Evolutionary conservation across 306 rosid species (phyloP), one percentile per base, ranked within the genome.

Genomic region (Inga leiocalycina): DNA sequence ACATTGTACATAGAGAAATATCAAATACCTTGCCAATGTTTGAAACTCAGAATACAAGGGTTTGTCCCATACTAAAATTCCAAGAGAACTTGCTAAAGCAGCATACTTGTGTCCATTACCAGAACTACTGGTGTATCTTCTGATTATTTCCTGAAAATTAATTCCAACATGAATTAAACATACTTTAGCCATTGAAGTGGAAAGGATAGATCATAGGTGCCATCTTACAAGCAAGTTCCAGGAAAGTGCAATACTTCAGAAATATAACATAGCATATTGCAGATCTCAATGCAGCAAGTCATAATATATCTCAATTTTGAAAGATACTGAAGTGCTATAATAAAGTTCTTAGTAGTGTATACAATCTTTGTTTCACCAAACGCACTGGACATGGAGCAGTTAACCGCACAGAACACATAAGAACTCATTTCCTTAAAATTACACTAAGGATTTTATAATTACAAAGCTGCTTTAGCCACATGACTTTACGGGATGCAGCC

Each of bases 31-130:
- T 59, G 94, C 94, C 88, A 93, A 84, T 68, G 91, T 96, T 80
- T 88, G 92, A 83, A 91, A 93, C 65, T 96, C 99, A 12, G 97
- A 89, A 84, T 90, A 87, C 32, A 83, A 83, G 17, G 97, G 99
- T 77, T 87, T 92, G 65, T 84, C 91, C 99, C 99, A 96, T 27
- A 94, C 88, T 85, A 92, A 86, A 80, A 83, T 85, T 77, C 98
- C 99, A 15, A 93, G 86, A 48, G 98, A 90, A 82, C 98, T 92
- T 46, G 94, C 94, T 78, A 93, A 84, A 73, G 98, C 97, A 20
- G 98, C 97, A 83, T 96, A 87, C 81, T 90, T 88, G 82, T 89
- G 83, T 81, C 97, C 97, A 51, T 59, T 67, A 39, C 89, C 88
- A 56, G 94, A 92, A 61, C 84, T 74, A 62, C 68, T 87, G 37